Evolutionary conservation across 2,329 filamentous ascomycete species (phyloP), one percentile per base, ranked within the genome.

Genomic region (Coniochaeta hoffmannii): DNA sequence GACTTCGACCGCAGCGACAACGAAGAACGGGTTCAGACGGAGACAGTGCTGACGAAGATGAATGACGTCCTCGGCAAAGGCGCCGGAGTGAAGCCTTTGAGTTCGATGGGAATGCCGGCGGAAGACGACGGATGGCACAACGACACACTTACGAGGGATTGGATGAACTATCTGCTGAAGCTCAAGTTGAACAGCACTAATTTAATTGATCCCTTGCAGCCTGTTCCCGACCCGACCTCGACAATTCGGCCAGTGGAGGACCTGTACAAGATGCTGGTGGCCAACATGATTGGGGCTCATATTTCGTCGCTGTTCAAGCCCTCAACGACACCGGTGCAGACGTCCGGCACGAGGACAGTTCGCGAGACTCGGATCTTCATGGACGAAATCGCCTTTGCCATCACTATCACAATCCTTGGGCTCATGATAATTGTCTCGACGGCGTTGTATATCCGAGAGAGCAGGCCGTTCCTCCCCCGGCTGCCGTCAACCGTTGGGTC

Each of bases 401-500:
- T 82, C 1, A 69, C 73, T 0, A 64, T 78, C 6, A 58, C 56
- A 0, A 73, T 84, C 0, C 57, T 85, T 0, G 59, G 50, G 0
- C 19, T 75, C 0, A 77, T 83, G 44, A 60, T 75, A 0, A 8
- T 76, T 0, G 71, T 76, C 0, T 72, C 75, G 0, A n/a, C 73
- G 0, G 0, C 68, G 0, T 69, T 82, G 4, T 85, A 82, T 55
- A 12, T 64, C 0, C 59, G 66, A 0, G 60, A 74, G 0, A 71
- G 77, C 0, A 69, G 68, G 1, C 67, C 68, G 2, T 74, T 77
- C 19, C 66, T 85, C 0, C 74, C 79, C 0, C 67, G 77, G 0
- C 67, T 85, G 64, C 82, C 81, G 0, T 79, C 76, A 0, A 77
- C 71, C 0, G 67, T 83, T 0, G 81, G 72, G 0, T 74, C 77